Evolutionary conservation across 345 rosid genomes (phyloP), one percentile per base, ranked within the genome.

Genomic region (Syzygium jambos): DNA sequence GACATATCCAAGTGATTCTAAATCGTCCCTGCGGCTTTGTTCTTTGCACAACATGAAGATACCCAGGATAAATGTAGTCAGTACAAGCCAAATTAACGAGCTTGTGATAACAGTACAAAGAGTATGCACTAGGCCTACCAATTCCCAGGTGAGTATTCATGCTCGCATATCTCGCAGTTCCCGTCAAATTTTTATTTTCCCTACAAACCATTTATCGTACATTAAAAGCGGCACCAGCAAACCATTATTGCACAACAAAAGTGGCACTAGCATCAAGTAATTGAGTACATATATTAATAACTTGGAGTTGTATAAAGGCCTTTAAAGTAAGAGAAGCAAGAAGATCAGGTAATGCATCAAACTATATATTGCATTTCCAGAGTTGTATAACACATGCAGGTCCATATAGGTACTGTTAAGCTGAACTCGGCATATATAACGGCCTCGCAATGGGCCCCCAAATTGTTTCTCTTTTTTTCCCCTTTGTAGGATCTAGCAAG

Each of bases 21-120:
- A 90, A 94, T 97, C 99, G 92, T 97, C 99, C 93, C 99, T 93
- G 88, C 99, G 96, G 90, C 99, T 97, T 96, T 97, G 99, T 90
- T 97, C 99, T 97, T 88, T 51, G 84, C 51, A 82, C 53, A 43
- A 87, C 86, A 87, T 23, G 87, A 87, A 61, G 52, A 84, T 84
- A 86, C 38, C 61, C 57, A 53, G 77, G 52, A 68, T 13, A 57
- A 53, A 84, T 29, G 54, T 34, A 68, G 59, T 78, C 82, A 65
- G 63, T 73, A 73, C 82, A 85, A 49, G 51, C 52, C 80, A 55
- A 19, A 73, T 22, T 51, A 77, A 53, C 14, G 43, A 25, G 55
- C 19, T 54, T 55, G 82, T 51, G 51, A 78, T 27, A 52, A 27
- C 73, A 54, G 55, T 27, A 63, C 84, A 53, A 77, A 89, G 41